Percentiles rank a stretch among this genome's conserved stretches.
Evolutionary conservation across 352 stramenopile genomes (phyloP).

Genomic region (Globisporangium mamillatum): DNA sequence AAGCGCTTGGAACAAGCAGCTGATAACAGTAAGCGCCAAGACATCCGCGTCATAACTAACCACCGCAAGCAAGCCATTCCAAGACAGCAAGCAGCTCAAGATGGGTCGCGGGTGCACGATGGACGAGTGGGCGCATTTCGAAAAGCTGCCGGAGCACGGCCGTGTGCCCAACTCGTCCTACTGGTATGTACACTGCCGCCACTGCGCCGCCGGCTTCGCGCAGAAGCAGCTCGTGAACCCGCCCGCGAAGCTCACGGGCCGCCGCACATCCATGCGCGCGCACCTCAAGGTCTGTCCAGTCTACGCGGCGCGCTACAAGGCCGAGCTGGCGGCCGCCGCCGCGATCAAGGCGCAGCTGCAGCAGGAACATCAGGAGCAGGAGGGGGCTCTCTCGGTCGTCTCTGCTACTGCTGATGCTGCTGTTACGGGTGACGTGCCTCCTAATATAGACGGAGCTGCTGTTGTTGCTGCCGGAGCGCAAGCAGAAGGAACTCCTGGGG

Average conservation of each 20-base stretch:
- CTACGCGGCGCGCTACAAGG: conserved; percentile 64
- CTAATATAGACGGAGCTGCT: background rate
- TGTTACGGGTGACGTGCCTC: background rate
- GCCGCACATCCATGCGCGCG: conserved; percentile 69
- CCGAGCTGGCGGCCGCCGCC: conserved; percentile 38
- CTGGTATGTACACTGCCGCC: conserved; percentile 78
- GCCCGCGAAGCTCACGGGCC: conserved; percentile 58
- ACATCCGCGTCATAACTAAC: background rate
- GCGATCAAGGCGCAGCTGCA: conserved; percentile 22
- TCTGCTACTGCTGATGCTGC: conserved; percentile 8
- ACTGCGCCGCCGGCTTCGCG: conserved; percentile 59
- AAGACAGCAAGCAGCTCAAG: conserved; percentile 22
- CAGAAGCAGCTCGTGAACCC: conserved; percentile 65
- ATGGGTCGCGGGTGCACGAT: conserved; percentile 78
- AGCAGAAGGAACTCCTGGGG: background rate
- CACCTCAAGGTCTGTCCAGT: conserved; percentile 74
- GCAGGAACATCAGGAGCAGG: background rate
- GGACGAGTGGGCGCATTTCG: conserved; percentile 83
- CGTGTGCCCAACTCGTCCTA: conserved; percentile 78
- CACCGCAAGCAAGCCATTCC: background rate
- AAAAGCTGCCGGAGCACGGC: conserved; percentile 59
- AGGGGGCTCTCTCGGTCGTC: background rate
- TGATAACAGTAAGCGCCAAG: background rate
- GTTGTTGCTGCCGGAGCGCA: background rate
- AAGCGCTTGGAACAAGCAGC: background rate